These are phyloP conservation scores for Rhamnella rubrinervis DNA, from an alignment of 331 rosid species.

Conservation along the genomic window DNA sequence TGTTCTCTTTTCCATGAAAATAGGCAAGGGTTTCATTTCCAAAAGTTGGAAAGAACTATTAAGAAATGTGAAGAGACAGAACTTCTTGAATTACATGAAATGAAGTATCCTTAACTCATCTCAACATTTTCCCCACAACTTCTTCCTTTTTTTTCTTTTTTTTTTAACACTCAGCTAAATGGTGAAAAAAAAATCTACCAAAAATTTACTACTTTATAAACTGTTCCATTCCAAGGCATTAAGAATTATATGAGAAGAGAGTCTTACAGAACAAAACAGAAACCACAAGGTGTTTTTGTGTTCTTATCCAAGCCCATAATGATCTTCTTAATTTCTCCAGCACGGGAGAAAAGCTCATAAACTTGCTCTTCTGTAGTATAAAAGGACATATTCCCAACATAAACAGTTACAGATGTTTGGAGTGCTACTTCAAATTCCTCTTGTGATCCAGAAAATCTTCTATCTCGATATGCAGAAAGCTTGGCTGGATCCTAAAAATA, in stretches of 20 bases:
- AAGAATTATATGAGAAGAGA: constrained; percentile 5
- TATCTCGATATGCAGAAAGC: constrained; percentile 84
- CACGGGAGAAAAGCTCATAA: constrained; percentile 79
- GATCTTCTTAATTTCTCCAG: constrained; percentile 92
- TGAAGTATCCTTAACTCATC: too few species aligned
- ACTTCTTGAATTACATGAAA: too few species aligned
- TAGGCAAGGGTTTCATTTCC: too few species aligned
- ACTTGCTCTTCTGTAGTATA: constrained; percentile 96
- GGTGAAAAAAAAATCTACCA: too few species aligned
- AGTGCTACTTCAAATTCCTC: constrained; percentile 86
- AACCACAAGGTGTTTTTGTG: constrained; percentile 89
- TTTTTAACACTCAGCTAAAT: too few species aligned
- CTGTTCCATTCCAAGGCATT: not conserved
- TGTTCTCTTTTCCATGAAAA: too few species aligned
- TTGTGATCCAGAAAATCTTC: constrained; percentile 77
- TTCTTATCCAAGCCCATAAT: constrained; percentile 98
- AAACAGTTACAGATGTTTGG: constrained; percentile 60
- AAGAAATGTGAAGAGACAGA: too few species aligned
- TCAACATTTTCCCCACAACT: too few species aligned
- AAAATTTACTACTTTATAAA: too few species aligned
- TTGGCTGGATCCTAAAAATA: constrained; percentile 59
- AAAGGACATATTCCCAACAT: constrained; percentile 89
- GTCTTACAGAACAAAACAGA: constrained; percentile 81
- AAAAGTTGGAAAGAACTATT: too few species aligned
- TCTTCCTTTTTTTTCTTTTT: too few species aligned